Conservation (phyloP, 257 asterid genomes). For the Lithospermum erythrorhizon region DNA sequence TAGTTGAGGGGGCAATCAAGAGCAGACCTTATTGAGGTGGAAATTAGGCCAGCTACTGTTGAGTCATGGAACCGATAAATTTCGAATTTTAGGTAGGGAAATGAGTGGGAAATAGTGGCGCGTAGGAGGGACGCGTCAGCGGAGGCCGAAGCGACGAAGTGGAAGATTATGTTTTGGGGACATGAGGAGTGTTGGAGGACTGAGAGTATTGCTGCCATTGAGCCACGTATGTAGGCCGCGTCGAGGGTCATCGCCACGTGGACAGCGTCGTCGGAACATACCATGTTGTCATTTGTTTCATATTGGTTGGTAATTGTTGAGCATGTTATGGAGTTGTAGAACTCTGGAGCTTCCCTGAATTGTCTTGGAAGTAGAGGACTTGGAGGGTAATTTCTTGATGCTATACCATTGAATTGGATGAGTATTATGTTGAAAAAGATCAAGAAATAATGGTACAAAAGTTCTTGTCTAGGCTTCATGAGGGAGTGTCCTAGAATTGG, state of each 20-base stretch:
- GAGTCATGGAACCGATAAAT: constrained; percentile 51
- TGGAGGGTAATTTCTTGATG: constrained; percentile 3
- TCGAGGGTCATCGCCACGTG: constrained; percentile 92
- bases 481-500: constrained; percentile 8
- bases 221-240: constrained; percentile 71
- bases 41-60: constrained; percentile 56
- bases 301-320: constrained; percentile 19
- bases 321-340: constrained; percentile 63
- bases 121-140: constrained; percentile 34
- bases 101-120: constrained; percentile 44
- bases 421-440: constrained; percentile 18
- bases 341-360: constrained; percentile 83
- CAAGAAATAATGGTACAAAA: constrained; percentile 13
- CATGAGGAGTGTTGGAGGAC: constrained; percentile 79
- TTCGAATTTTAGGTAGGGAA: constrained; percentile 59
- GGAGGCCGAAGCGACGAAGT: constrained; percentile 61
- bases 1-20: constrained; percentile 89
- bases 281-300: not conserved
- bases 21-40: constrained; percentile 93
- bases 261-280: constrained; percentile 46
- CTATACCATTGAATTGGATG: constrained; percentile 5
- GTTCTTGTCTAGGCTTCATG: constrained; percentile 19
- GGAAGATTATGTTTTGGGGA: constrained; percentile 64
- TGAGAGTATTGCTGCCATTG: constrained; percentile 84
- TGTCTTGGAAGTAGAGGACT: constrained; percentile 22